Percentiles rank a stretch among this genome's conserved stretches.
Evolutionary conservation across 768 basidiomycete species (phyloP).

Genomic region (Sporobolomyces roseus): DNA sequence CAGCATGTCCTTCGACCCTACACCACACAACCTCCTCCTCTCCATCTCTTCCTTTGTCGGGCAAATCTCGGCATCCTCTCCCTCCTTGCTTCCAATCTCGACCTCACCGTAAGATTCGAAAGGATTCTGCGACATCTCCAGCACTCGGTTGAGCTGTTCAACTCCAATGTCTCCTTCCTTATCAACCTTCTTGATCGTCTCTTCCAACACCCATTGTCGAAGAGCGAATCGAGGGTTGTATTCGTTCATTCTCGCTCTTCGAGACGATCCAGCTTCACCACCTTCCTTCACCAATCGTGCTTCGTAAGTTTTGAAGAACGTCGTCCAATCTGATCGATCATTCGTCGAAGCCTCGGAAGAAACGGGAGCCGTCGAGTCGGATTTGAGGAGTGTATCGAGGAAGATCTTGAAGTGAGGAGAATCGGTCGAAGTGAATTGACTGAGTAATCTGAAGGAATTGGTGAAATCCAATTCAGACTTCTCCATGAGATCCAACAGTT

Average conservation of each 20-base stretch:
- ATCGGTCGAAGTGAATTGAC: conserved; percentile 58
- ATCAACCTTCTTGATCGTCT: conserved; percentile 75
- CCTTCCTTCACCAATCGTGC: conserved; percentile 56
- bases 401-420: conserved; percentile 30
- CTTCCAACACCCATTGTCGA: conserved; percentile 93
- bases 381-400: conserved; percentile 40
- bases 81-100: conserved; percentile 56
- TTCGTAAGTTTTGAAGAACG: conserved; percentile 48
- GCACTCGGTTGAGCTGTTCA: conserved; percentile 65
- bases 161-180: conserved; percentile 51
- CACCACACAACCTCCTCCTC: conserved; percentile 37
- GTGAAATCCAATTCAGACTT: conserved; percentile 79
- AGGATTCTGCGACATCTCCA: conserved; percentile 84
- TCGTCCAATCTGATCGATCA: conserved; percentile 31
- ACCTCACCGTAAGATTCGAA: conserved; percentile 79
- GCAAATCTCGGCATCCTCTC: neutral
- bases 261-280: conserved; percentile 34
- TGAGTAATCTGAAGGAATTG: conserved; percentile 70
- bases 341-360: neutral
- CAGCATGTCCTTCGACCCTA: conserved; percentile 33
- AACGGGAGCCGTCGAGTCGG: conserved; percentile 10
- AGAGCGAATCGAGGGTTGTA: conserved; percentile 88
- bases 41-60: conserved; percentile 37
- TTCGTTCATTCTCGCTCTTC: conserved; percentile 56
- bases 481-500: conserved; percentile 71